A percentile compares a stretch with the other conserved stretches of the same genome.
Conservation (phyloP, 140 eudicot species). For the Cichorium intybus region DNA sequence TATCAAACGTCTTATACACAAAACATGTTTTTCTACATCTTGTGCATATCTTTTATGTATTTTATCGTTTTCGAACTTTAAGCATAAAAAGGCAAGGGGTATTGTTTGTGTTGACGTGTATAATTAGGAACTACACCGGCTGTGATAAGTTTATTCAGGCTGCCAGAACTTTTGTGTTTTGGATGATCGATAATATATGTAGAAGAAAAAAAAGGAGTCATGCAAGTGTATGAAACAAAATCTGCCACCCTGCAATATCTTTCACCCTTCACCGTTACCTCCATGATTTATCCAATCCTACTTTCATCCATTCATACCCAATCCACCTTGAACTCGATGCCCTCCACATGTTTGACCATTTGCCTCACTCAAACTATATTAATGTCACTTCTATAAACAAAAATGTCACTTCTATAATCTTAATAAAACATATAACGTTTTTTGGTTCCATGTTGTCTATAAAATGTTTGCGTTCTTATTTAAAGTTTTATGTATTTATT, state of each 20-base stretch:
- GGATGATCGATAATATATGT: slow-evolving; percentile 1
- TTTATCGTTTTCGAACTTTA: no score
- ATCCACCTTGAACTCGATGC: slow-evolving; percentile 35
- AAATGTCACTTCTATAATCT: no score
- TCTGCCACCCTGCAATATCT: slow-evolving; percentile 41
- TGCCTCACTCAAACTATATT: no score
- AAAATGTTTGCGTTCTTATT: no score
- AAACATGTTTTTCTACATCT: no score
- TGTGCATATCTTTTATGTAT: not conserved
- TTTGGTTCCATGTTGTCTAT: no score
- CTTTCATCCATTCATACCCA: slow-evolving; percentile 58
- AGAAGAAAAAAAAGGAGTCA: slow-evolving; percentile 5
- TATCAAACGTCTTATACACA: no score
- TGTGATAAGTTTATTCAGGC: slow-evolving; percentile 15
- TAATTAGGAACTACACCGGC: not conserved
- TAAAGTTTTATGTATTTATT: no score
- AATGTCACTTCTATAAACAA: no score
- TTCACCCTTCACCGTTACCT: slow-evolving; percentile 29
- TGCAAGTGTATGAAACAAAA: slow-evolving; percentile 56
- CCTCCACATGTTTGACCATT: slow-evolving; percentile 39
- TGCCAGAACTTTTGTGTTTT: not conserved
- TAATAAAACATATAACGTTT: no score
- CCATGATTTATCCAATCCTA: not conserved
- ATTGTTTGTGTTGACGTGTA: not conserved
- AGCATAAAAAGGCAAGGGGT: not conserved